Conservation (phyloP, 2,329 filamentous ascomycete species). For the Xylariales sp. region DNA sequence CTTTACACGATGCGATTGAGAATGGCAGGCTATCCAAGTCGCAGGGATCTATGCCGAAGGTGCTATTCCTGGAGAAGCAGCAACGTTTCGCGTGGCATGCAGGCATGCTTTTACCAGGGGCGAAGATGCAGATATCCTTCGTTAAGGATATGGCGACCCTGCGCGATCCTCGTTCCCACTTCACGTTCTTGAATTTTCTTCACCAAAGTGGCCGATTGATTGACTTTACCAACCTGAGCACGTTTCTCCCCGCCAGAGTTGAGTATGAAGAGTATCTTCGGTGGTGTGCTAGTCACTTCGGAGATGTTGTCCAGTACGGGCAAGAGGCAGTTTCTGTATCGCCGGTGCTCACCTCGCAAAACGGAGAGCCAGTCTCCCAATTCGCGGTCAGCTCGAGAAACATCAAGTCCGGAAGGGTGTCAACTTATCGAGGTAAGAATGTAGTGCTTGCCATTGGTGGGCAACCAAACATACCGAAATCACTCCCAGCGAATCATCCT, state of each 20-base stretch:
- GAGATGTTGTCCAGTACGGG: constrained; percentile 66
- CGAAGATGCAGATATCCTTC: constrained; percentile 97
- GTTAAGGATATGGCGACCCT: constrained; percentile 92
- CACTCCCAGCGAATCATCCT: constrained; percentile 64
- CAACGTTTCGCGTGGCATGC: constrained; percentile 83
- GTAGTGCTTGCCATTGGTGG: constrained; percentile 58
- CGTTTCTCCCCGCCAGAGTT: constrained; percentile 77
- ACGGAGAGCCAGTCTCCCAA: constrained; percentile 46
- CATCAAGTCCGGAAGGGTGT: constrained; percentile 48
- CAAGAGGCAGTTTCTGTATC: constrained; percentile 71
- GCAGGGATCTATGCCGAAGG: constrained; percentile 52
- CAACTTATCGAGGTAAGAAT: constrained; percentile 55
- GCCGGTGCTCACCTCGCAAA: constrained; percentile 47
- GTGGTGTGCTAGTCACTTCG: constrained; percentile 84
- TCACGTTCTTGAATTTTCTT: constrained; percentile 95
- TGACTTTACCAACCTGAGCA: constrained; percentile 85
- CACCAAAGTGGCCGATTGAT: constrained; percentile 76
- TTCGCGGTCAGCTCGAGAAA: constrained; percentile 68
- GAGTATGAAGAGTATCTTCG: constrained; percentile 96
- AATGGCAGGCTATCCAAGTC: constrained; percentile 37
- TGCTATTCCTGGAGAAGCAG: constrained; percentile 87
- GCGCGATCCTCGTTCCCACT: constrained; percentile 80
- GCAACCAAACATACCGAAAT: constrained; percentile 64
- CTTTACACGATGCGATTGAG: constrained; percentile 74
- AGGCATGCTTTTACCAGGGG: constrained; percentile 88